Conservation (phyloP, 257 asterid genomes). For the Jaltomata sinuosa region DNA sequence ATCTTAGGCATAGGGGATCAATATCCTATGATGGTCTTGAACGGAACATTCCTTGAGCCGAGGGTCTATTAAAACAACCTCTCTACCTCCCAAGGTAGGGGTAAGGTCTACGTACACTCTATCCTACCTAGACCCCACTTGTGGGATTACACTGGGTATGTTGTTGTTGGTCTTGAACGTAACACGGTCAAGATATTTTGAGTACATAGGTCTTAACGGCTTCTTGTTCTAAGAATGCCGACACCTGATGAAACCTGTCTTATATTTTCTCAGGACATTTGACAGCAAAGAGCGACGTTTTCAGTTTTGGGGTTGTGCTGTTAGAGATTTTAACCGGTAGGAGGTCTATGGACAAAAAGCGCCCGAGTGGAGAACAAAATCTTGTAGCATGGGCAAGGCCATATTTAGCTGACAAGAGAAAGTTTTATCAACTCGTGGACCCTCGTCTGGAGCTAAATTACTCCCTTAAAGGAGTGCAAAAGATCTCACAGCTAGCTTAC, state of each 20-base stretch:
- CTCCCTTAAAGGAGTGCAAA: conserved; percentile 79
- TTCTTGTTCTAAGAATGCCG: background rate
- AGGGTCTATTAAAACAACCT: too few relatives aligned
- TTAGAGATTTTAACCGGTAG: conserved; percentile 80
- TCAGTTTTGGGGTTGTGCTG: conserved; percentile 90
- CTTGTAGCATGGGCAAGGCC: conserved; percentile 92
- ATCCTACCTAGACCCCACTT: too few relatives aligned
- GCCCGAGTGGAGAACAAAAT: conserved; percentile 86
- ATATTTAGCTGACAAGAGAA: conserved; percentile 71
- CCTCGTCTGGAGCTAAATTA: conserved; percentile 80
- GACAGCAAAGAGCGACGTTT: conserved; percentile 87
- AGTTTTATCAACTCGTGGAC: conserved; percentile 77
- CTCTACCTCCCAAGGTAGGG: too few relatives aligned
- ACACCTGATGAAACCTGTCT: background rate
- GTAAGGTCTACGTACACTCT: too few relatives aligned
- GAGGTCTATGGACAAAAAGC: conserved; percentile 87
- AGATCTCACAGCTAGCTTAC: conserved; percentile 58
- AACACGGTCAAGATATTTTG: background rate
- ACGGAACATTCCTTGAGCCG: too few relatives aligned
- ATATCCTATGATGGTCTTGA: background rate
- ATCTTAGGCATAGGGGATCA: background rate
- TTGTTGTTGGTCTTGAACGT: background rate
- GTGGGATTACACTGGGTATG: too few relatives aligned
- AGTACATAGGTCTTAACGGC: background rate
- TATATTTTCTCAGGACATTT: conserved; percentile 48